Base-by-base conservation (phyloP, 495 filamentous ascomycete genomes). In the Hamigera avellanea region DNA sequence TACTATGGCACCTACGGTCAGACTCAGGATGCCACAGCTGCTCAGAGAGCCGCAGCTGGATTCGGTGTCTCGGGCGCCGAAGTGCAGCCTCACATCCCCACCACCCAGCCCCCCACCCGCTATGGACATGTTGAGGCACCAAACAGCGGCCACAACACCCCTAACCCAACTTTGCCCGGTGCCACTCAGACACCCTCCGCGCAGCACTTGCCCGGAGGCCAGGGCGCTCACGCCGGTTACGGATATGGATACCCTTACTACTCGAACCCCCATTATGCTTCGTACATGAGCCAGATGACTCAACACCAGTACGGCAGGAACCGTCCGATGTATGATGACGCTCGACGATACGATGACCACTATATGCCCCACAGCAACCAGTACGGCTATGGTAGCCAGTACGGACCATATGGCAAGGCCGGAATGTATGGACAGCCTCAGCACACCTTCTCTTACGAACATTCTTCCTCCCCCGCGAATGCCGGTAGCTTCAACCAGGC, bases 131-230 rank as follows among this genome's bases (percentile, higher is more conserved):
- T 70, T 28, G 91, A 94, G 27, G 70, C 81, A 27, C 82, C 85
- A 54, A 80, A 77, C 58, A 87, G 82, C 50, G 88, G 84, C 12
- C 81, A 93, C 48, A 87, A 79, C 27, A 95, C 89, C 4, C 86
- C 88, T 6, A 89, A 89, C 55, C 86, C 83, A 16, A 76, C 78
- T 26, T 61, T 82, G 37, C 80, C 81, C 42, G 71, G 64, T 18
- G 79, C 80, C 41, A 78, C 78, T 34, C 75, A 75, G 45, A 65
- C 67, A 19, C 75, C 69, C 9, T 72, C 75, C 36, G 64, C 71
- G 37, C 76, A 78, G 50, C 78, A 81, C 33, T 75, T 77, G 54
- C 68, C 66, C 42, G 71, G 66, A 38, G 57, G 62, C 33, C 75
- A 78, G 44, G 63, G 36, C 25, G 63, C 62, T 36, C 33, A 35